These are phyloP conservation scores for Hymenoscyphus albidus DNA, from an alignment of 2,329 filamentous ascomycete genomes.

Conservation along the genomic window DNA sequence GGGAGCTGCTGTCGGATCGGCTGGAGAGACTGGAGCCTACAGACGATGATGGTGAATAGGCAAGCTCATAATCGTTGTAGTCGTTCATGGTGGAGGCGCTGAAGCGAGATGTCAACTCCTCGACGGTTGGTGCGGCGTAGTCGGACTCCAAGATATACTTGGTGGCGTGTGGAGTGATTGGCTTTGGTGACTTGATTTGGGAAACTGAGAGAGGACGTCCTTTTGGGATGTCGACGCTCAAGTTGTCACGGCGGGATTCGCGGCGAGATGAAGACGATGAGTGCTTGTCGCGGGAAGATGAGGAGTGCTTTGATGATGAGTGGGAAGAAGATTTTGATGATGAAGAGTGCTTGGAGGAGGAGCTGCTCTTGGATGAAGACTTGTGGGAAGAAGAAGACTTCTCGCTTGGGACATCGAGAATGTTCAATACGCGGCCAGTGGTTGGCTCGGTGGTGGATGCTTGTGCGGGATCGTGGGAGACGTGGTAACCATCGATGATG, in stretches of 20 bases:
- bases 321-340: constrained; percentile 33
- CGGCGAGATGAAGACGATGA: constrained; percentile 41
- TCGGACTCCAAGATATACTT: constrained; percentile 80
- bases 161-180: constrained; percentile 81
- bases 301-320: constrained; percentile 42
- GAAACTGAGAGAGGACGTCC: constrained; percentile 84
- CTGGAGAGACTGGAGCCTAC: constrained; percentile 67
- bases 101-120: constrained; percentile 76
- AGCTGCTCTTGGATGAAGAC: constrained; percentile 41
- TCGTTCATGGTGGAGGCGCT: constrained; percentile 56
- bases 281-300: constrained; percentile 37
- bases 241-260: constrained; percentile 40
- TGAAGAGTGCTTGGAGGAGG: constrained; percentile 40
- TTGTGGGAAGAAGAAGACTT: constrained; percentile 46
- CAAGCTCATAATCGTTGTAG: constrained; percentile 49
- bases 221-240: constrained; percentile 69
- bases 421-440: constrained; percentile 94
- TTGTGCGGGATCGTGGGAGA: constrained; percentile 91
- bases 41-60: constrained; percentile 61
- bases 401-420: constrained; percentile 76
- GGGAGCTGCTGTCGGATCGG: constrained; percentile 70
- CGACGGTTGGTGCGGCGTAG: constrained; percentile 70
- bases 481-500: constrained; percentile 98
- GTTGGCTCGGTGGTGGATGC: constrained; percentile 90
- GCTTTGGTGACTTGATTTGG: constrained; percentile 87